Evolutionary conservation across 148 eudicot genomes (phyloP), one percentile per base, ranked within the genome.

Genomic region (Drosera capensis): DNA sequence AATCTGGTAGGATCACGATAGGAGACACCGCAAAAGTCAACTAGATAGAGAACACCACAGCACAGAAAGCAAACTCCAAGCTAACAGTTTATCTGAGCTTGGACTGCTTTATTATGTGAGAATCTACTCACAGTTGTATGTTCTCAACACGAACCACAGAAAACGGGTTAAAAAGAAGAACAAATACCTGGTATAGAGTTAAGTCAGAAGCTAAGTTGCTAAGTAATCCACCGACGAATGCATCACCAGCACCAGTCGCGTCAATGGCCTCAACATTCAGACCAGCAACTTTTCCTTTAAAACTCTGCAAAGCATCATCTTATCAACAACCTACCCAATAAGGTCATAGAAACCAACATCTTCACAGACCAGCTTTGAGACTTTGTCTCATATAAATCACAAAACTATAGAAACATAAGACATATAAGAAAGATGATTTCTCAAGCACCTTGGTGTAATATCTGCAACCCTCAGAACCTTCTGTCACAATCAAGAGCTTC

Each of bases 161-260:
- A 15, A 15, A 15, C 8, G 11, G 17, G n/a, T 20, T 5, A 1
- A 13, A 22, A 7, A 20, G 5, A 11, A 28, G 11, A 34, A 36
- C 12, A 29, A 2, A 20, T 64, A 73, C 73, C 57, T 18, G 43
- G 29, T 71, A 52, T 1, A 71, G 54, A 7, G 69, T 51, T 25
- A 47, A 37, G 24, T 76, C 72, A 7, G 65, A 54, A 0, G 71
- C 67, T 30, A 76, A 55, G 8, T 59, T 61, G 41, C 40, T 54
- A 7, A 76, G 55, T 48, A 73, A 54, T 4, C 71, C 56, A 0
- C 85, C 85, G 0, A 78, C 77, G 46, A 73, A 78, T 13, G 85
- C 55, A 60, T 78, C 85, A 12, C 85, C 85, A 1, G 85, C 85
- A 11, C 85, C 85, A 0, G 85, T 78, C 15, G 85, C 65, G 45